Evolutionary conservation across 208 protist species (phyloP), one percentile per base, ranked within the genome.

Genomic region (Leishmania arabica): DNA sequence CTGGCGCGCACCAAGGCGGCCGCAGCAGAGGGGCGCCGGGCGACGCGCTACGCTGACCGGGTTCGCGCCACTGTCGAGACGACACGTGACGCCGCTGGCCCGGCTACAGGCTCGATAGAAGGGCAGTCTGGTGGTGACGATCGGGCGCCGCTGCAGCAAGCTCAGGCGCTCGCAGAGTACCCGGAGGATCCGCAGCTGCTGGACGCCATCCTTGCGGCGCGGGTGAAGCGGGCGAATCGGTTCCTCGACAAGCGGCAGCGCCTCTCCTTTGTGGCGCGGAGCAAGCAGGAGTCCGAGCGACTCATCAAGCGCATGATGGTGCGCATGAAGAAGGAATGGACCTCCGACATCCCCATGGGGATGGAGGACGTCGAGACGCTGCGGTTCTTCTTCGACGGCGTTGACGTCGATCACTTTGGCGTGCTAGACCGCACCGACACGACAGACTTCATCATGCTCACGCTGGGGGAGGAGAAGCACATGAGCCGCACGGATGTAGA

Each of bases 351-450:
- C 70, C 87, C 88, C 15, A 85, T 95, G n/a, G 88, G 79, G 71
- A 89, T 91, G 51, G 88, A 95, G 58, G 90, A 95, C 68, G 85
- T 95, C 60, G 84, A 91, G 66, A 86, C 86, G 9, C 83, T 93
- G 37, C 83, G 89, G 51, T 87, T 77, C 82, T 93, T 92, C 81
- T 95, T 93, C 85, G 90, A 95, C 79, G 90, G 90, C 49, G 81
- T 93, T 40, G 87, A 91, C 70, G 47, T 86, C n/a, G 90, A 88
- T 66, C 81, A 88, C 69, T 90, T 92, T 76, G 90, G 89, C 31
- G 79, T 93, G n/a, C 81, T 95, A 2, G 84, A 91, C 68, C 87
- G 86, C 58, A 73, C 58, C n/a, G 89, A 93, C 82, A 87, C 92
- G 53, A 83, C 81, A 0, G 87, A 92, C 37, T 95, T 93, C 84